Conservation (phyloP, 495 filamentous ascomycete genomes). For the Xylaria nigripes region DNA sequence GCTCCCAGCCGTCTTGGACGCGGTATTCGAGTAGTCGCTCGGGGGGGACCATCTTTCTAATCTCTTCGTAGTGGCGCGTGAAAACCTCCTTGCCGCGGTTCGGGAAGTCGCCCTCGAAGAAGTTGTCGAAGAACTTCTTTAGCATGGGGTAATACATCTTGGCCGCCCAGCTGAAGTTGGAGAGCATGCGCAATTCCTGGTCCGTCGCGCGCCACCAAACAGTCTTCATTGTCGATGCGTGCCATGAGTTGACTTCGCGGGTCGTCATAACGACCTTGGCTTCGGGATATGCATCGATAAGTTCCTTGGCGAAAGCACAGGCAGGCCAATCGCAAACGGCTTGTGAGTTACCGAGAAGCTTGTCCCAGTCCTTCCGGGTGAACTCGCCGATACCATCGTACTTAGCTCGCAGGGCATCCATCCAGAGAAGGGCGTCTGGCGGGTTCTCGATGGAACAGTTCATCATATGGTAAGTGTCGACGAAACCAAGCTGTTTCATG, state of each 20-base stretch:
- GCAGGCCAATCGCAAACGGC: conserved; percentile 61
- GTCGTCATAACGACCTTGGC: conserved; percentile 59
- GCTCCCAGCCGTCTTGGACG: conserved; percentile 58
- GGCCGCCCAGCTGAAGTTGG: conserved; percentile 48
- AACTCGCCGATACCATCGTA: conserved; percentile 54
- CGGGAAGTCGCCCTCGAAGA: conserved; percentile 23
- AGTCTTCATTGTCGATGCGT: conserved; percentile 34
- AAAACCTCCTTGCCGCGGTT: conserved; percentile 18
- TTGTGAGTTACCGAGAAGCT: conserved; percentile 53
- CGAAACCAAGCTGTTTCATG: conserved; percentile 52
- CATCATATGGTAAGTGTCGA: conserved; percentile 65
- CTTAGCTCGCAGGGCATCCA: conserved; percentile 57
- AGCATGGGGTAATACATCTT: conserved; percentile 54
- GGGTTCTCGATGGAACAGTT: conserved; percentile 57
- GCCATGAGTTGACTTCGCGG: conserved; percentile 46
- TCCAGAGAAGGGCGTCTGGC: conserved; percentile 57
- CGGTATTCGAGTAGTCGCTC: conserved; percentile 51
- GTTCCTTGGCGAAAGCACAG: conserved; percentile 56
- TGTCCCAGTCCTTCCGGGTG: conserved; percentile 57
- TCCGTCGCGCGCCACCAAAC: conserved; percentile 49
- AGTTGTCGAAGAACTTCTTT: conserved; percentile 49
- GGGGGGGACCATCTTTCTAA: conserved; percentile 24
- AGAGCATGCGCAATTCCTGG: conserved; percentile 45
- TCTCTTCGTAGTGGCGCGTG: conserved; percentile 20
- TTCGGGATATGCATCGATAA: conserved; percentile 62